Conservation (phyloP, 768 basidiomycete genomes). For the Russula brevipes region DNA sequence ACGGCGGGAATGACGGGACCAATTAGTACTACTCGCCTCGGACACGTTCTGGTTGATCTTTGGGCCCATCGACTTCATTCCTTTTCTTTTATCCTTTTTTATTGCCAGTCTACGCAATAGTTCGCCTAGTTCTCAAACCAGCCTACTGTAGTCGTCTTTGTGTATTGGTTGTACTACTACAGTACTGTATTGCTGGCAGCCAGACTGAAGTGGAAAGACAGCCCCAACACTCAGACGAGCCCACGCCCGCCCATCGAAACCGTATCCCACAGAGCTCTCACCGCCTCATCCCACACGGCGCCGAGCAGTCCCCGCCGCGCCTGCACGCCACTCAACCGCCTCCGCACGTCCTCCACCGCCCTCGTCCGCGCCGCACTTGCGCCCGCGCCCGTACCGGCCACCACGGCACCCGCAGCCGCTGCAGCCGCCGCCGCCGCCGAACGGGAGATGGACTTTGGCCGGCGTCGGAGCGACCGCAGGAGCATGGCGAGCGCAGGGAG, state of each 20-base stretch:
- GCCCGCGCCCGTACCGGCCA: neutral
- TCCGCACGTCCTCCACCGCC: constrained; percentile 21
- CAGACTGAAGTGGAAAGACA: neutral
- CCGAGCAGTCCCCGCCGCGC: constrained; percentile 9
- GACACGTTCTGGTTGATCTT: no score
- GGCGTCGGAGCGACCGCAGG: constrained; percentile 14
- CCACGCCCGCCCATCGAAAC: constrained; percentile 25
- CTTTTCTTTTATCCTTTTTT: no score
- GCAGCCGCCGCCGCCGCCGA: neutral
- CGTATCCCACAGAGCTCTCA: constrained; percentile 22
- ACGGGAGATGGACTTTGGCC: neutral
- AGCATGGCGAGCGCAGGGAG: constrained; percentile 19
- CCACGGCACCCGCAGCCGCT: neutral
- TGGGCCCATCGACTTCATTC: no score
- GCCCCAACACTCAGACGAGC: constrained; percentile 12
- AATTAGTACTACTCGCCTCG: no score
- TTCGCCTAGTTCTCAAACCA: no score
- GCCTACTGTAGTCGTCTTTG: no score
- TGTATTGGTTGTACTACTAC: no score
- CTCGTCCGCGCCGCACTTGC: neutral
- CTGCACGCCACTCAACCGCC: constrained; percentile 19
- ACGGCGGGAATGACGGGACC: no score
- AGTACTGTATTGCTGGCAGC: neutral
- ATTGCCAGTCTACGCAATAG: no score
- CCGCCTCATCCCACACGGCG: constrained; percentile 20